Evolutionary conservation across 139 green algal species (phyloP), one percentile per base, ranked within the genome.

Genomic region (Volvox africanus): DNA sequence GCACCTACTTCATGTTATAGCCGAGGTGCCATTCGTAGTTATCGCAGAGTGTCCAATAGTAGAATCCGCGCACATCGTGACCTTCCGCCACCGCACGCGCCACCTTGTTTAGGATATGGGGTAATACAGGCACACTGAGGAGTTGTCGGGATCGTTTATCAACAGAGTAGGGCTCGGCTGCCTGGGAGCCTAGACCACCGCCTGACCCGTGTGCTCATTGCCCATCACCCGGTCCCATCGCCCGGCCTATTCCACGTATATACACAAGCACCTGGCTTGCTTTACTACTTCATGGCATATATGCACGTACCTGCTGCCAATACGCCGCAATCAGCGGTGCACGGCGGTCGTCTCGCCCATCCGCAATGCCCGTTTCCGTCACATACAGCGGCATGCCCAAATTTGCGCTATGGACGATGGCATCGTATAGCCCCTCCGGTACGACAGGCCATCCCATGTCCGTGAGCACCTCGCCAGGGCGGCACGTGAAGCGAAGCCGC

Each of bases 331-430:
- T 86, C n/a, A 92, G 86, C 44, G 44, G 76, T 30, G n/a, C 61
- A 5, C 92, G 79, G 33, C 94, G 88, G 36, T 93, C 75, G 35
- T 96, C 94, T 11, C 78, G 81, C 11, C 44, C 62, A 65, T 98
- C 96, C 14, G 95, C 94, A n/a, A 97, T 91, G 35, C 96, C 96
- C 1, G 96, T 97, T 92, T 98, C 96, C 22, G 96, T 98, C 33
- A 98, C 94, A 85, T 98, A 98, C 28, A 98, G 87, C 14, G 96
- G 96, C 28, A 97, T 87, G 1, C 92, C 90, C 50, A 97, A 85
- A 21, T 78, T 90, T 50, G 82, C 24, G 33, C 83, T 61, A 81
- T 94, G 92, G n/a, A 36, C 35, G 22, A 94, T 80, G n/a, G 92
- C 93, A 28, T 93, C 65, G 79, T 95, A 93, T 69, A 98, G 91